Base-by-base conservation (phyloP, 441 rosid species). In the Mallotus japonicus region DNA sequence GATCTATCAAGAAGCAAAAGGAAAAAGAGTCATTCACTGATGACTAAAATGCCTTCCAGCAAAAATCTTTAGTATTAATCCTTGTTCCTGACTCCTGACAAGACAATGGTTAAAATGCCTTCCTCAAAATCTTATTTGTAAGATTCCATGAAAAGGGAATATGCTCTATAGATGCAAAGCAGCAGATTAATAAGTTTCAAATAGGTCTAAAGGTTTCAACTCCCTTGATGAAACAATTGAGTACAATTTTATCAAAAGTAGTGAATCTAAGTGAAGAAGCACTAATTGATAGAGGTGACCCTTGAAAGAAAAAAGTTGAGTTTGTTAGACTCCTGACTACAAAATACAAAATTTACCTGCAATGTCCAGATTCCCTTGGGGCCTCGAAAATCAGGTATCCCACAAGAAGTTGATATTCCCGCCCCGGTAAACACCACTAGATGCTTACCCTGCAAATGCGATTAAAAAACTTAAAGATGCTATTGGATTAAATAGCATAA, bases 311-410 rank as follows among this genome's bases (percentile, higher is more conserved):
- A 78, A 60, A 62, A 74, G 69, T 22, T 34, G 40, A 50, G 54
- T 11, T 55, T 63, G 49, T 16, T 42, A 53, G 50, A 57, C 28
- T 55, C 50, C 34, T 51, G 9, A 24, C 62, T 40, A 47, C 19
- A 73, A 51, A 65, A 69, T 14, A 57, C 61, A 28, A 54, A 74
- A 22, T 47, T 66, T 72, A 92, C 97, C 97, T 95, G 97, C 56
- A 95, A 72, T 14, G 99, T 95, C 99, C 99, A 95, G 73, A 95
- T 92, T 77, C 99, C 99, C 74, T 88, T 87, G 61, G 99, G 99
- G 62, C 97, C 97, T 77, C 99, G 85, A 81, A 95, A 91, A 83
- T 95, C 97, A 77, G 99, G 97, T 73, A 95, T 95, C 56, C 99
- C 97, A 80, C 99, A 90, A 76, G 99, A 89, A 62, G 99, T 92